Evolutionary conservation across 768 basidiomycete genomes (phyloP).

Genomic region (Boletus edulis): DNA sequence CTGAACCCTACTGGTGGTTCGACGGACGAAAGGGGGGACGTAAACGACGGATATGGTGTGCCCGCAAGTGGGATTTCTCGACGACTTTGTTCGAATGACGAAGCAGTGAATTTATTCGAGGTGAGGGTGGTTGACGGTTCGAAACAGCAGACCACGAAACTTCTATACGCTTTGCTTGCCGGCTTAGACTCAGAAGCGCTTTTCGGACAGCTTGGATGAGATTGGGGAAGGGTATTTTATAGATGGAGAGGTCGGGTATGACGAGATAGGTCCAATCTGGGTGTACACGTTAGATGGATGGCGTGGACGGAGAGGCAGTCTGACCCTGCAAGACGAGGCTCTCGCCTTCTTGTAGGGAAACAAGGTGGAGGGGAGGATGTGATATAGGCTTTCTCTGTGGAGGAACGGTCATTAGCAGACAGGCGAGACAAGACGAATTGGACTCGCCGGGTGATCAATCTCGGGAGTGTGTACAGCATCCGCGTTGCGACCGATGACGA

Average conservation of each 20-base stretch:
- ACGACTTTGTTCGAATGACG: background rate
- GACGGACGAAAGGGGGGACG: no score
- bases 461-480: background rate
- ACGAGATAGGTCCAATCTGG: constrained; percentile 27
- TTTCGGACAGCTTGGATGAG: constrained; percentile 25
- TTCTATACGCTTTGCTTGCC: constrained; percentile 7
- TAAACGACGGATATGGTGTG: no score
- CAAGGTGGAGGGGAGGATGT: constrained; percentile 8
- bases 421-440: background rate
- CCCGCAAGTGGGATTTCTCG: no score
- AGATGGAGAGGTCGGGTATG: constrained; percentile 21
- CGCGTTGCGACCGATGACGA: constrained; percentile 17
- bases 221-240: constrained; percentile 24
- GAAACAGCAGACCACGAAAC: constrained; percentile 12
- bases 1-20: no score
- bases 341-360: background rate
- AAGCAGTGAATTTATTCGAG: no score
- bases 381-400: background rate
- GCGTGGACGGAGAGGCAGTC: background rate
- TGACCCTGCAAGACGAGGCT: constrained; percentile 20
- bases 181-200: constrained; percentile 15
- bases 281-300: background rate
- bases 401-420: background rate
- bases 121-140: background rate
- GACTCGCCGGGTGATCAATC: background rate